Evolutionary conservation across 108 stramenopile species (phyloP).

Genomic region (Fragilariopsis cylindrus): DNA sequence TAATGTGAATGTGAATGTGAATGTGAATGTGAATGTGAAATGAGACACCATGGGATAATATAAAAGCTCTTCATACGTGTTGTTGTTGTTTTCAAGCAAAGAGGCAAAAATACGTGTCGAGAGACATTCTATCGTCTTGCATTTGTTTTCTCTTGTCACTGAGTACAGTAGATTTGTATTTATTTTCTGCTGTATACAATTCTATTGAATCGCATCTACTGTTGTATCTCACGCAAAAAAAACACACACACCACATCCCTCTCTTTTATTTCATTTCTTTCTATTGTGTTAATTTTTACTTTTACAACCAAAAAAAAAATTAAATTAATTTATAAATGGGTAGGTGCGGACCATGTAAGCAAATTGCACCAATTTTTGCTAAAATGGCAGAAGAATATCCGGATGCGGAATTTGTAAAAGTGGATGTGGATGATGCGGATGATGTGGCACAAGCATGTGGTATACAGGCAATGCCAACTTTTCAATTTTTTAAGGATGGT

Average conservation of each 20-base stretch:
- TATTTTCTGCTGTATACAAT: not conserved
- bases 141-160: not conserved
- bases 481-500: slow-evolving; percentile 83
- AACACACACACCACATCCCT: not conserved
- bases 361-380: slow-evolving; percentile 84
- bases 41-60: too few species aligned
- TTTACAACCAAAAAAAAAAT: not conserved
- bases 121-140: not conserved
- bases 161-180: not conserved
- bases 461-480: slow-evolving; percentile 91
- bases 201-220: not conserved
- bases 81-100: too few species aligned
- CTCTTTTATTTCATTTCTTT: not conserved
- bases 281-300: not conserved
- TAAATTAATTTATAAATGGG: not conserved
- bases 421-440: slow-evolving; percentile 85
- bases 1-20: too few species aligned
- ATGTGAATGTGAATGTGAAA: too few species aligned
- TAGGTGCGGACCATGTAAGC: slow-evolving; percentile 72
- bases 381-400: slow-evolving; percentile 62
- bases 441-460: slow-evolving; percentile 65
- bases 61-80: too few species aligned
- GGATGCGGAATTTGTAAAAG: slow-evolving; percentile 77
- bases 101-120: too few species aligned
- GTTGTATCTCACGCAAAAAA: not conserved